Evolutionary conservation across 495 filamentous ascomycete species (phyloP).

Genomic region (Aspergillus cristatus): DNA sequence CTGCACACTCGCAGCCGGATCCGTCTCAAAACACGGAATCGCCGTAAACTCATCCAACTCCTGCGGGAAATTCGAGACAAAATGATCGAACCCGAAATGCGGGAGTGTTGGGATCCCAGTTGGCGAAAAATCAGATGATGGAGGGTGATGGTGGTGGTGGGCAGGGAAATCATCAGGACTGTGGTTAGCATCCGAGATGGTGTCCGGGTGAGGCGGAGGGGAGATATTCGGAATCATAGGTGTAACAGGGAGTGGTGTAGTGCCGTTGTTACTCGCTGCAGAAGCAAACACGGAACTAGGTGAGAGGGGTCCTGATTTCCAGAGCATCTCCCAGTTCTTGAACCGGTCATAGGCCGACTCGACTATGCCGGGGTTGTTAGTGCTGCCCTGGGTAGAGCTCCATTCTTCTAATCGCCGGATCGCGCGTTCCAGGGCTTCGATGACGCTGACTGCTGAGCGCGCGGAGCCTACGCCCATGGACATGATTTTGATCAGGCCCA

Average conservation of each 20-base stretch:
- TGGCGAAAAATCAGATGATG: constrained; percentile 21
- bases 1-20: constrained; percentile 17
- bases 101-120: constrained; percentile 26
- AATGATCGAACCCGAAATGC: constrained; percentile 37
- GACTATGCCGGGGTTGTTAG: constrained; percentile 6
- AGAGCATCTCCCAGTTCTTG: constrained; percentile 46
- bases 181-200: constrained; percentile 10
- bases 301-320: constrained; percentile 40
- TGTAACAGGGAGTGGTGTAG: constrained; percentile 14
- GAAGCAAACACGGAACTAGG: constrained; percentile 17
- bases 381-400: constrained; percentile 25
- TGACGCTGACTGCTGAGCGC: constrained; percentile 40
- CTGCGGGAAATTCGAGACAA: constrained; percentile 38
- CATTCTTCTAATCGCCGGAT: constrained; percentile 37
- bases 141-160: too few species aligned
- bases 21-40: constrained; percentile 38
- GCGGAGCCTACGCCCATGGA: constrained; percentile 44
- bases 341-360: constrained; percentile 43
- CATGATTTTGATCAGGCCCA: constrained; percentile 43
- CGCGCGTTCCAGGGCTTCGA: constrained; percentile 41
- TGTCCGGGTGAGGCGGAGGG: constrained; percentile 11
- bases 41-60: constrained; percentile 39
- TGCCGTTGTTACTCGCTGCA: constrained; percentile 12
- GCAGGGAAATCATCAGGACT: too few species aligned
- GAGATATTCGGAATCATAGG: constrained; percentile 11